Percentiles rank a stretch among this genome's conserved stretches.
phyloP scores from a whole-genome alignment of 768 basidiomycete genomes.

The Naganishia vaughanmartiniae region DNA sequence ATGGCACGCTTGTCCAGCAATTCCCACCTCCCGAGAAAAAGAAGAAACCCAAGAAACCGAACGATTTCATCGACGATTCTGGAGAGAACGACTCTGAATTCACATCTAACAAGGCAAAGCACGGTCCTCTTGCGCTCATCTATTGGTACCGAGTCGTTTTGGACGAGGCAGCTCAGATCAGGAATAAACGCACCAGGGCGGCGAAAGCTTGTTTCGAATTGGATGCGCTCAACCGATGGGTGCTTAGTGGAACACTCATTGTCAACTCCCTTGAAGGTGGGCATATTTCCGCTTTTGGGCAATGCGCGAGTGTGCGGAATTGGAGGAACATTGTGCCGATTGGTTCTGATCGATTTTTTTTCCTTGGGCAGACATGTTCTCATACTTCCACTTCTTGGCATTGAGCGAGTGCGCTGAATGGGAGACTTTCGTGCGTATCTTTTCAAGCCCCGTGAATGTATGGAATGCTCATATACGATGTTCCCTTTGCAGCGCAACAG shows the following conservation, averaged over 20 bases:
- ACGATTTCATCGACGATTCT: constrained; percentile 37
- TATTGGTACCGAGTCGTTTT: constrained; percentile 69
- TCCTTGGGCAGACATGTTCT: constrained; percentile 65
- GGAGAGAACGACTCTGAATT: constrained; percentile 31
- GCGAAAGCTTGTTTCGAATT: constrained; percentile 67
- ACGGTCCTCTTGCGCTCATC: constrained; percentile 63
- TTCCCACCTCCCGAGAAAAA: constrained; percentile 53
- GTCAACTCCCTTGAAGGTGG: constrained; percentile 62
- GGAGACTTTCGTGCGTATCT: constrained; percentile 57
- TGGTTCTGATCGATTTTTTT: too few species aligned
- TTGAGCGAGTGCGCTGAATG: constrained; percentile 58
- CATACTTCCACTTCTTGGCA: constrained; percentile 54
- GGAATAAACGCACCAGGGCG: constrained; percentile 44
- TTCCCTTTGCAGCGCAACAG: constrained; percentile 44
- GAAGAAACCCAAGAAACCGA: constrained; percentile 53
- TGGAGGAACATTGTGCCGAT: too few species aligned
- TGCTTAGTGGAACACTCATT: constrained; percentile 64
- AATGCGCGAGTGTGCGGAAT: constrained; percentile 56
- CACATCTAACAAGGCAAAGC: constrained; percentile 43
- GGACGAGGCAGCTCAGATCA: constrained; percentile 63
- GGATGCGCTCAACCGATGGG: constrained; percentile 63
- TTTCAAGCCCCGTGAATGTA: constrained; percentile 56
- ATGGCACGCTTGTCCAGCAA: constrained; percentile 51
- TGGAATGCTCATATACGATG: constrained; percentile 54
- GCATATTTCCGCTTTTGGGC: constrained; percentile 54